Percentiles rank a stretch among this genome's conserved stretches.
These are phyloP conservation scores for Papiliotrema laurentii DNA, from an alignment of 1,284 basidiomycete genomes.

Conservation along the genomic window DNA sequence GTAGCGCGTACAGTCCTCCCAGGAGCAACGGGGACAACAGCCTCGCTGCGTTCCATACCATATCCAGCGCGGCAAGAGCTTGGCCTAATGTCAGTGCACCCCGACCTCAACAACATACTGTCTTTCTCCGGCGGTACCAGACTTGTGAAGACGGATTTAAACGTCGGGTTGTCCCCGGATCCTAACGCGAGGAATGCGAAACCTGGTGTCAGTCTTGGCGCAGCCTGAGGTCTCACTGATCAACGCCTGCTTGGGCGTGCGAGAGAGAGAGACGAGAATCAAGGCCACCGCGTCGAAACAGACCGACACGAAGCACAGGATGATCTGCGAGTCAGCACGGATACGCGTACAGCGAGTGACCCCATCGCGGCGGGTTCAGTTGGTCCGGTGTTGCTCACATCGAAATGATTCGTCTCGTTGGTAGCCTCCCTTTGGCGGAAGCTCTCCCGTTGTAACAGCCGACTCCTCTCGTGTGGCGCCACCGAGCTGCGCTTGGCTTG, in stretches of 20 bases:
- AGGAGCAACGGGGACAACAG: conserved; percentile 26
- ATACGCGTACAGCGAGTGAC: no score
- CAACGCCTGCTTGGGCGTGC: conserved; percentile 24
- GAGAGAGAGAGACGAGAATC: conserved; percentile 23
- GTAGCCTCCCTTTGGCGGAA: conserved; percentile 9
- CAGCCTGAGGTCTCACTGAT: conserved; percentile 9
- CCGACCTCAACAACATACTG: conserved; percentile 13
- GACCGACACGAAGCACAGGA: conserved; percentile 27
- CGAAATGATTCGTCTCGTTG: conserved; percentile 34
- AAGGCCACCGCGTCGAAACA: conserved; percentile 24
- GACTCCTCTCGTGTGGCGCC: conserved; percentile 10
- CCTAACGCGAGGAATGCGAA: conserved; percentile 29
- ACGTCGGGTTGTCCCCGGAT: conserved; percentile 31
- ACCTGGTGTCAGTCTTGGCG: conserved; percentile 5
- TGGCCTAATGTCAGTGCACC: conserved; percentile 11
- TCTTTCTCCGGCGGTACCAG: conserved; percentile 26
- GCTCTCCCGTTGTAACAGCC: conserved; percentile 10
- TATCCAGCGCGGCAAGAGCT: conserved; percentile 35
- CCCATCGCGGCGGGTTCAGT: no score
- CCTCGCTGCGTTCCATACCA: conserved; percentile 28
- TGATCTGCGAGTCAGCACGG: conserved; percentile 12
- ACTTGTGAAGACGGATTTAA: conserved; percentile 31
- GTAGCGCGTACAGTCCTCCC: conserved; percentile 27
- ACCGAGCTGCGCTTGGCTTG: conserved; percentile 8
- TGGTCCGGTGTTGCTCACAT: no score